phyloP scores from a whole-genome alignment of 139 green algal genomes.

The Monoraphidium neglectum region DNA sequence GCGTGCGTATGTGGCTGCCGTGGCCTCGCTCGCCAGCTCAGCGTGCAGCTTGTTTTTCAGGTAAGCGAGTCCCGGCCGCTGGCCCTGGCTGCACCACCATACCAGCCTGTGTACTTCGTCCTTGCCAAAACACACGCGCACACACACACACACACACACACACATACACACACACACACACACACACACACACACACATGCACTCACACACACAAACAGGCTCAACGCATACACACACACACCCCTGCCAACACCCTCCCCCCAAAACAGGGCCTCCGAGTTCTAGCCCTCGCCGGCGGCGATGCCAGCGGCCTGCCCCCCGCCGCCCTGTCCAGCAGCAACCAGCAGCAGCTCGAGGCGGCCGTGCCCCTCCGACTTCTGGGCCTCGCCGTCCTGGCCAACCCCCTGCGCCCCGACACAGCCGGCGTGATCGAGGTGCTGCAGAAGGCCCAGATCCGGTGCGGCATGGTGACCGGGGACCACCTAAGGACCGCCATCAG shows the following conservation, averaged over 20 bases:
- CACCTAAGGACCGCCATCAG: conserved; percentile 52
- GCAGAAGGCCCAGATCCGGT: conserved; percentile 48
- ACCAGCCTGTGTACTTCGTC: no score
- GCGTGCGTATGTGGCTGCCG: no score
- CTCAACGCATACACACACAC: background rate
- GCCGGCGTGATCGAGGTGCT: conserved; percentile 35
- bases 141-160: no score
- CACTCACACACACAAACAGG: background rate
- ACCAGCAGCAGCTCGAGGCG: conserved; percentile 42
- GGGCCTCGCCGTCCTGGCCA: conserved; percentile 57
- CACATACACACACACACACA: no score
- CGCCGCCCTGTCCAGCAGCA: background rate
- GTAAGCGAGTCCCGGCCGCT: no score
- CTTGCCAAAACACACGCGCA: no score
- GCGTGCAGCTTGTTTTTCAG: no score
- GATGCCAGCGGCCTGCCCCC: conserved; percentile 19
- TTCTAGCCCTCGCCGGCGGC: conserved; percentile 51
- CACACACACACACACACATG: no score
- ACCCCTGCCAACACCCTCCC: background rate
- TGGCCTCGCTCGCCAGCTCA: no score
- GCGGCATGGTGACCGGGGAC: conserved; percentile 47
- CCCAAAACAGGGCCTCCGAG: conserved; percentile 41
- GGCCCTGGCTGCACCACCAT: no score
- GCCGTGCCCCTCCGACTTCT: conserved; percentile 35
- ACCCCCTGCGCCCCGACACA: conserved; percentile 46